Evolutionary conservation across 495 filamentous ascomycete species (phyloP).

Genomic region (Trypethelium eluteriae): DNA sequence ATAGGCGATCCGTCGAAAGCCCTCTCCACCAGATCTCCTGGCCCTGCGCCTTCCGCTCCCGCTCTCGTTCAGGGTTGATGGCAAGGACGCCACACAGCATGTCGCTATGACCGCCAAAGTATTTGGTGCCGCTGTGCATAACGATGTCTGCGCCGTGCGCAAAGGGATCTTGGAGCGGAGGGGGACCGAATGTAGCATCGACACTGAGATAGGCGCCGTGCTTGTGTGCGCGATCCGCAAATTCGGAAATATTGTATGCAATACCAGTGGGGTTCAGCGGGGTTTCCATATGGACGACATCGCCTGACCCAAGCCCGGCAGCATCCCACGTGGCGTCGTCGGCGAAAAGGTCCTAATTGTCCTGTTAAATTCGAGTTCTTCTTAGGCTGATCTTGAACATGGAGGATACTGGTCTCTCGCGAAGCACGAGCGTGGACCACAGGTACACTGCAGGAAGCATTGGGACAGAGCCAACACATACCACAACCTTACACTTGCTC

Average conservation of each 20-base stretch:
- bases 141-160: slow-evolving; percentile 68
- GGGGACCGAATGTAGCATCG: slow-evolving; percentile 90
- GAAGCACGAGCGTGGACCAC: no score
- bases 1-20: slow-evolving; percentile 57
- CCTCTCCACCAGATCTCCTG: slow-evolving; percentile 48
- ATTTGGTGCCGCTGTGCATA: slow-evolving; percentile 91
- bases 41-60: slow-evolving; percentile 12
- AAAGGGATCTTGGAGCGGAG: slow-evolving; percentile 81
- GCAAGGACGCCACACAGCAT: slow-evolving; percentile 79
- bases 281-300: slow-evolving; percentile 86
- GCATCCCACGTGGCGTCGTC: slow-evolving; percentile 34
- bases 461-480: neutral
- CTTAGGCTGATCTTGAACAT: neutral
- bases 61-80: slow-evolving; percentile 38
- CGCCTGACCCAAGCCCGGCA: slow-evolving; percentile 47
- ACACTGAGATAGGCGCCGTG: slow-evolving; percentile 71
- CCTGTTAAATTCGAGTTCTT: neutral
- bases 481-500: slow-evolving; percentile 57
- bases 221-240: slow-evolving; percentile 62
- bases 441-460: neutral
- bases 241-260: slow-evolving; percentile 60
- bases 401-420: neutral
- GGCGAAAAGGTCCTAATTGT: slow-evolving; percentile 25
- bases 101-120: slow-evolving; percentile 89
- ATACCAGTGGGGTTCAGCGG: slow-evolving; percentile 84